phyloP scores from a whole-genome alignment of 306 rosid species.

The Clitoria ternatea region DNA sequence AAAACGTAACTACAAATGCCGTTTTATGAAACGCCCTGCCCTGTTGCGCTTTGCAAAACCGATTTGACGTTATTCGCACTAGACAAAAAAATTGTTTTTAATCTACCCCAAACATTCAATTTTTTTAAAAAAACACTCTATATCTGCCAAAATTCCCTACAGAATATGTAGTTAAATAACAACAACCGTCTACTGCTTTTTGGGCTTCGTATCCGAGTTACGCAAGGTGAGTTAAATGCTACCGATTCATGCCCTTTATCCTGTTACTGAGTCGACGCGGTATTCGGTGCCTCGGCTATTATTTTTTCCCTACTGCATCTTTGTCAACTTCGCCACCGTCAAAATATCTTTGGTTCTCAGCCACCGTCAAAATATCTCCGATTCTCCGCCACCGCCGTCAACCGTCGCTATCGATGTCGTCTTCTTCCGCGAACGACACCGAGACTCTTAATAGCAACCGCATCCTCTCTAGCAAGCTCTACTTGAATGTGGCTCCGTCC shows the following conservation, averaged over 20 bases:
- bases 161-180: too few species aligned
- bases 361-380: constrained; percentile 15
- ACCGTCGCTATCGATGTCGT: constrained; percentile 42
- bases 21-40: too few species aligned
- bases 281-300: neutral
- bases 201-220: neutral
- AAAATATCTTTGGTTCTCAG: constrained; percentile 5
- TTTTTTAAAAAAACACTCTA: too few species aligned
- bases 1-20: too few species aligned
- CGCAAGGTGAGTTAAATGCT: neutral
- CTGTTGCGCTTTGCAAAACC: too few species aligned
- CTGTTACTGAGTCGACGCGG: constrained; percentile 26
- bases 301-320: neutral
- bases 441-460: constrained; percentile 49
- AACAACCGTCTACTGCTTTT: too few species aligned
- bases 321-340: constrained; percentile 8
- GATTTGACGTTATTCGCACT: too few species aligned
- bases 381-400: neutral
- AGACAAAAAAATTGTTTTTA: too few species aligned
- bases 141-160: too few species aligned
- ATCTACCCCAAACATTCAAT: too few species aligned
- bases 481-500: constrained; percentile 60
- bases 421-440: constrained; percentile 38
- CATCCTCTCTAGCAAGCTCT: constrained; percentile 78
- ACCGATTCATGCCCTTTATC: constrained; percentile 1